These are phyloP conservation scores for Sporothrix schenckii DNA, from an alignment of 2,329 filamentous ascomycete genomes.

Conservation along the genomic window DNA sequence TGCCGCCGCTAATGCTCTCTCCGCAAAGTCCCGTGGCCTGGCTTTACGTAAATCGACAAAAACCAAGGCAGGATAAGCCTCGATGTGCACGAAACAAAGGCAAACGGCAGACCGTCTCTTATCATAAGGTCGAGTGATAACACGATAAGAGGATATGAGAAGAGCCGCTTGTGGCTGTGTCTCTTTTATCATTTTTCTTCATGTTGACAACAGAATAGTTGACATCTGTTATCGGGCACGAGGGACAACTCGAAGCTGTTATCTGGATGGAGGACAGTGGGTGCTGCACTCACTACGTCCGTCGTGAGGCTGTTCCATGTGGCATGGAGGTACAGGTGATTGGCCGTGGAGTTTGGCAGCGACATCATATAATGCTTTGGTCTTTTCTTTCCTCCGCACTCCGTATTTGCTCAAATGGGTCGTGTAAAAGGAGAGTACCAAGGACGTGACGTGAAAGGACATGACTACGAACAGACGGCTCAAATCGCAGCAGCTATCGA, in stretches of 20 bases:
- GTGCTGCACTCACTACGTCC: not conserved
- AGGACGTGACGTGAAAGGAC: too few relatives aligned
- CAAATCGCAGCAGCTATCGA: too few relatives aligned
- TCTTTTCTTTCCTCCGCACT: too few relatives aligned
- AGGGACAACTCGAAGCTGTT: not conserved
- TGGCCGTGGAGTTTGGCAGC: too few relatives aligned
- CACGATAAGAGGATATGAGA: not conserved
- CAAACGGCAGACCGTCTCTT: not conserved
- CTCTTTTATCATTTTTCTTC: not conserved
- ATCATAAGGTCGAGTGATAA: not conserved
- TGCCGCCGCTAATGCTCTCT: not conserved
- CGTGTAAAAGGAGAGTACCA: too few relatives aligned
- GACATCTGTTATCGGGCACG: not conserved
- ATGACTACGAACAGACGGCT: too few relatives aligned
- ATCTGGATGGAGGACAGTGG: not conserved
- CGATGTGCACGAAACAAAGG: not conserved
- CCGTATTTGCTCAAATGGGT: too few relatives aligned
- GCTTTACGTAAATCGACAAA: slow-evolving; percentile 17
- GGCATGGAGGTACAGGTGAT: too few relatives aligned
- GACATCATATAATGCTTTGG: too few relatives aligned
- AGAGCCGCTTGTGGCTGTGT: not conserved
- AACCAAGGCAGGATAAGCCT: slow-evolving; percentile 2
- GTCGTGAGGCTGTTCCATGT: not conserved
- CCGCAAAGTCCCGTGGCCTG: slow-evolving; percentile 16
- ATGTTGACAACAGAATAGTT: not conserved